phyloP scores from a whole-genome alignment of 2,329 filamentous ascomycete genomes.

The Escovopsis sp. region DNA sequence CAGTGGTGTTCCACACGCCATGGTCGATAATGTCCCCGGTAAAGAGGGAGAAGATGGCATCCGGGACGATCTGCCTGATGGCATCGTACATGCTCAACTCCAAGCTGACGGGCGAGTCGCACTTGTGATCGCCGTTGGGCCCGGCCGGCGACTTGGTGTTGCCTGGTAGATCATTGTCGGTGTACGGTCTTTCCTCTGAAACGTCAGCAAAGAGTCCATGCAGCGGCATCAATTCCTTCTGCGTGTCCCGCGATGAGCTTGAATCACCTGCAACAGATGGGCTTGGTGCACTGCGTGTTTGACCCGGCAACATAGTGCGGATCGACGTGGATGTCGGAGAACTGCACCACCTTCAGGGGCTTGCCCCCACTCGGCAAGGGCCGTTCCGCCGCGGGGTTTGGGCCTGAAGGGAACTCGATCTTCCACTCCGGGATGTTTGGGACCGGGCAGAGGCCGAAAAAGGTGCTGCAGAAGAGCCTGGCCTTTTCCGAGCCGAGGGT shows the following conservation, averaged over 20 bases:
- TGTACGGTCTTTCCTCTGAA: conserved; percentile 25
- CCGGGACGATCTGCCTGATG: conserved; percentile 29
- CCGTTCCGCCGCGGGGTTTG: conserved; percentile 22
- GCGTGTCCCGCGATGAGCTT: not conserved
- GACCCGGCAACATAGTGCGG: conserved; percentile 37
- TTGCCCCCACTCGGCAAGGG: conserved; percentile 27
- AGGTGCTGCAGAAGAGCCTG: conserved; percentile 34
- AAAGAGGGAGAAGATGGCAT: conserved; percentile 40
- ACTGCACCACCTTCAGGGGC: conserved; percentile 41
- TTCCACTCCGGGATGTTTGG: conserved; percentile 28
- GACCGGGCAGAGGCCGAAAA: conserved; percentile 38
- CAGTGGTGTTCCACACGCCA: conserved; percentile 31
- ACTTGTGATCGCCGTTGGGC: conserved; percentile 36
- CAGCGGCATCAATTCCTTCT: not conserved
- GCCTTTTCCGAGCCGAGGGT: conserved; percentile 33
- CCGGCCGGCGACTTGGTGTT: conserved; percentile 34
- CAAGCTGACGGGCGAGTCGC: conserved; percentile 34
- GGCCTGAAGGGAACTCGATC: conserved; percentile 26
- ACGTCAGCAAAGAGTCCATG: not conserved
- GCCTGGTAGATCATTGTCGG: conserved; percentile 30
- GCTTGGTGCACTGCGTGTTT: conserved; percentile 40
- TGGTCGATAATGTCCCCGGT: conserved; percentile 45
- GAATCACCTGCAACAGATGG: conserved; percentile 40
- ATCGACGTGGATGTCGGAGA: conserved; percentile 46
- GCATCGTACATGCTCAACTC: conserved; percentile 40